phyloP scores from a whole-genome alignment of 768 basidiomycete species.

The Baorangia bicolor region DNA sequence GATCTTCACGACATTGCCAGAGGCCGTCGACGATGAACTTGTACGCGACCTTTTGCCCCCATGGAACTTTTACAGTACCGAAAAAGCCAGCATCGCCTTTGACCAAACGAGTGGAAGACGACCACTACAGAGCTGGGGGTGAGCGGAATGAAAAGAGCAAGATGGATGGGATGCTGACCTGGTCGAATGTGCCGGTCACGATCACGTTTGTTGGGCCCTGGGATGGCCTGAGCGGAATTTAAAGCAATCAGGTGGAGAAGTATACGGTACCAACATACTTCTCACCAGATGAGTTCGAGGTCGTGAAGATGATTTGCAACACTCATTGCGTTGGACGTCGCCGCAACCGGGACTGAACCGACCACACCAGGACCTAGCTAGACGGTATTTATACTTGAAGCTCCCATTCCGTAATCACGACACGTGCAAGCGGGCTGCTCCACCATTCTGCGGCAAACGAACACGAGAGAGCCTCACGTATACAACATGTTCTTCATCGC shows the following conservation, averaged over 20 bases:
- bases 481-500: constrained; percentile 13
- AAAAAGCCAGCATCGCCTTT: constrained; percentile 57
- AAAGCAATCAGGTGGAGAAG: constrained; percentile 2
- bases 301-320: constrained; percentile 47
- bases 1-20: constrained; percentile 56
- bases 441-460: neutral
- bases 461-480: constrained; percentile 4
- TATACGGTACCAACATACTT: constrained; percentile 16
- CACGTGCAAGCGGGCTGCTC: constrained; percentile 15
- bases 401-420: constrained; percentile 22
- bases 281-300: constrained; percentile 53
- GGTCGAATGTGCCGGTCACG: constrained; percentile 77
- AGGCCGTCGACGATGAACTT: constrained; percentile 79
- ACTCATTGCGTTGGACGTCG: constrained; percentile 29
- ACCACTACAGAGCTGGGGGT: constrained; percentile 47
- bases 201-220: constrained; percentile 55
- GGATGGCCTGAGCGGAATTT: constrained; percentile 56
- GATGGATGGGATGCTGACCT: constrained; percentile 44
- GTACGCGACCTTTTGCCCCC: constrained; percentile 62
- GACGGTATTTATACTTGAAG: constrained; percentile 23
- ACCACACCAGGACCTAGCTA: neutral
- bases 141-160: constrained; percentile 1
- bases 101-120: constrained; percentile 51
- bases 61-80: constrained; percentile 54
- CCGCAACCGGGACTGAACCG: constrained; percentile 22